Base-by-base conservation (phyloP, 768 basidiomycete genomes). In the Favolaschia claudopus region DNA sequence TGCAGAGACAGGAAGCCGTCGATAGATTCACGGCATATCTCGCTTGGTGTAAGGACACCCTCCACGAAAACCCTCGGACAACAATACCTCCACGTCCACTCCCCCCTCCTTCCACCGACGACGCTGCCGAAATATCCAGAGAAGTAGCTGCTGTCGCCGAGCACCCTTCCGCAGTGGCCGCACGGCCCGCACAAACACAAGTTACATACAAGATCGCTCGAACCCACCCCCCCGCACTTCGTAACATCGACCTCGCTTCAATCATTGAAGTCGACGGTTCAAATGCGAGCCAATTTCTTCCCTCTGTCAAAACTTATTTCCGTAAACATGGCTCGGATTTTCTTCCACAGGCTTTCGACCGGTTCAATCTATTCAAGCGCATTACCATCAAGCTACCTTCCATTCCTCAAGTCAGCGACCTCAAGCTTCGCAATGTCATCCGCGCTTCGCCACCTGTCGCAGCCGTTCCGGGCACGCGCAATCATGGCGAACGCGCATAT, bases 1-100 rank as follows among this genome's bases (percentile, higher is more conserved):
- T 76, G 43, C 43, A 29, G n/a, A 24, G 43, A 44, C 27, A 44
- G 43, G 77, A 77, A 42, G 56, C 62, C 14, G 51, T 63, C 12
- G 45, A 58, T 22, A 31, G 54, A 10, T 63, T 60, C 48, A 46
- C 54, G 17, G 32, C 45, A 15, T 42, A 58, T 43, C 55, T 54
- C n/a, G 27, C 32, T 34, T 60, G 34, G 62, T n/a, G n/a, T n/a
- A n/a, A n/a, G 20, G n/a, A 33, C 42, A 27, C 2, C n/a, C 38
- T 54, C 17, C 12, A 17, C 17, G 22, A 24, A 13, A 39, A 12
- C 27, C 15, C 40, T 20, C 22, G 19, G 9, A 15, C 39, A 19
- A 15, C 39, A 40, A 20, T 40, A 9, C 10, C 36, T 10, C 36
- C 37, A 27, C 20, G n/a, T n/a, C n/a, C n/a, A n/a, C n/a, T n/a